A percentile compares a stretch with the other conserved stretches of the same genome.
phyloP scores from a whole-genome alignment of 257 asterid genomes.

The Solanum tarapatanum region DNA sequence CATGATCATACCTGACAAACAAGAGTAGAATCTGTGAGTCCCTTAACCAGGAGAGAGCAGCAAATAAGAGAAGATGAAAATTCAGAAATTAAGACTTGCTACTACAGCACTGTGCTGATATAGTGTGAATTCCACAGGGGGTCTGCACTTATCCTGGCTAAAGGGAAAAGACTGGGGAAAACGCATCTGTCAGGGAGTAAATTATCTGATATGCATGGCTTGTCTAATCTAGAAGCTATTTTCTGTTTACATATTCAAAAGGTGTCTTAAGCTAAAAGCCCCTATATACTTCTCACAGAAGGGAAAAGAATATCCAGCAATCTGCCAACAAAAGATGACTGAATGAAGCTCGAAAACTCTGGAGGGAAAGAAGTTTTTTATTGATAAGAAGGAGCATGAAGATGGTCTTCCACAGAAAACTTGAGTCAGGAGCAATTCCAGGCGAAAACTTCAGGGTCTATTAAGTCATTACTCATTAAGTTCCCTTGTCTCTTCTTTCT shows the following conservation, averaged over 20 bases:
- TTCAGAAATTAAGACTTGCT: neutral
- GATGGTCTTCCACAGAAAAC: neutral
- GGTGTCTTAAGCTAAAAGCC: neutral
- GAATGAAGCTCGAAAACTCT: neutral
- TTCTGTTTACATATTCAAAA: neutral
- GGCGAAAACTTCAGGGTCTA: neutral
- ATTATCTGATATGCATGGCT: neutral
- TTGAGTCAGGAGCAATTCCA: neutral
- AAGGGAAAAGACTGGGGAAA: neutral
- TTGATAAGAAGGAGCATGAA: neutral
- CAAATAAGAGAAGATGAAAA: neutral
- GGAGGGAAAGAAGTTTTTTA: neutral
- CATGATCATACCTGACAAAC: conserved; percentile 90
- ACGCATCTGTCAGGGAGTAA: neutral
- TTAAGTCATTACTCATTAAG: neutral
- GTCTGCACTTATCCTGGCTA: neutral
- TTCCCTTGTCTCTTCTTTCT: neutral
- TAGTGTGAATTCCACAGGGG: neutral
- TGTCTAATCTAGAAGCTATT: neutral
- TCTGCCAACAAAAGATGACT: neutral
- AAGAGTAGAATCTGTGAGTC: conserved; percentile 3
- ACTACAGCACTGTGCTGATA: neutral
- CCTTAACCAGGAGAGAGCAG: neutral
- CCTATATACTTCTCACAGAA: neutral
- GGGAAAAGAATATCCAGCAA: neutral